Percentiles rank a stretch among this genome's conserved stretches.
Evolutionary conservation across 2,329 filamentous ascomycete genomes (phyloP).

Genomic region (Aureobasidium sp.): DNA sequence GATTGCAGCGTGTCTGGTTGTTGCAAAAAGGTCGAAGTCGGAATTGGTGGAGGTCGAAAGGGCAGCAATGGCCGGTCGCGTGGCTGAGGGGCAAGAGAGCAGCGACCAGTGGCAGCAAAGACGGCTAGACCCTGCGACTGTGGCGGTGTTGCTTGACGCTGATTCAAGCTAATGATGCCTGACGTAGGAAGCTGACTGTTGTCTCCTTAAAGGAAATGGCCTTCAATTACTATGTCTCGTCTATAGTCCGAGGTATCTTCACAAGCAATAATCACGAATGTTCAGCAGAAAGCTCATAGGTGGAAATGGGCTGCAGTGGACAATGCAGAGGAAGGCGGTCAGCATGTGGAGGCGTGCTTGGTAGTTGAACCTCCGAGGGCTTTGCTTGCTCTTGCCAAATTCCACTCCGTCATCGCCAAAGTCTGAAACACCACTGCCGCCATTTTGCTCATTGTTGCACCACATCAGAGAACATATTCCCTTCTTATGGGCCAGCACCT

Average conservation of each 20-base stretch:
- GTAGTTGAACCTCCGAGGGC: neutral
- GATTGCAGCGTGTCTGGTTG: slow-evolving; percentile 16
- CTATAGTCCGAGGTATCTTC: neutral
- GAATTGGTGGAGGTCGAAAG: neutral
- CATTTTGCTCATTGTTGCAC: neutral
- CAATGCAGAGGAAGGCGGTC: slow-evolving; percentile 3
- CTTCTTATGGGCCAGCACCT: neutral
- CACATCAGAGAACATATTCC: neutral
- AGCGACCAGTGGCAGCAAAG: slow-evolving; percentile 3
- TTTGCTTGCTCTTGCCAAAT: neutral
- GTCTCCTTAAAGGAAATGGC: neutral
- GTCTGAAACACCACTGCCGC: neutral
- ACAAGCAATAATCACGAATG: neutral
- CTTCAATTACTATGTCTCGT: neutral
- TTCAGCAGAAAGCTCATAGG: neutral
- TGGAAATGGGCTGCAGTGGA: neutral
- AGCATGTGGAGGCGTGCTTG: slow-evolving; percentile 5
- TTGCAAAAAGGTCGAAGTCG: slow-evolving; percentile 6
- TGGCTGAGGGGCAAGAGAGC: slow-evolving; percentile 13
- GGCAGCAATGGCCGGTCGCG: slow-evolving; percentile 13
- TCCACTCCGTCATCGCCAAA: slow-evolving; percentile 5
- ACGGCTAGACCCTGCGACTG: slow-evolving; percentile 14
- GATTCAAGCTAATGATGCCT: slow-evolving; percentile 14
- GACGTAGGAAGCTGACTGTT: slow-evolving; percentile 7
- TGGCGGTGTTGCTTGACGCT: slow-evolving; percentile 13